Base-by-base conservation (phyloP, 1,284 basidiomycete genomes). In the Melanopsichium pennsylvanicum region DNA sequence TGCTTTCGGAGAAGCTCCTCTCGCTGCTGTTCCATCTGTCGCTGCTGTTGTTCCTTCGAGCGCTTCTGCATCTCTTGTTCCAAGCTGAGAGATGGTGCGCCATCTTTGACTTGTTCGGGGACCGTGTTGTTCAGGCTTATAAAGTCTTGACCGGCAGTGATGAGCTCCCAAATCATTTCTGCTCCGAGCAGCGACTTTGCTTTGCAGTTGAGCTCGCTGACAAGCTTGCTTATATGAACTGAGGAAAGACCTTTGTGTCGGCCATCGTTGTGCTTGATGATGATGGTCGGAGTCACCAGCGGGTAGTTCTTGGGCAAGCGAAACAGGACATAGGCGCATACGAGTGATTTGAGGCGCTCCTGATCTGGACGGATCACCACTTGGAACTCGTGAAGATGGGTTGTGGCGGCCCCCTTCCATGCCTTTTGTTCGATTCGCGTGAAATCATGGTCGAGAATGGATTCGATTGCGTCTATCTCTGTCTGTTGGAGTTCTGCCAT, bases 101-200 rank as follows among this genome's bases (percentile, higher is more conserved):
- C 56, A 23, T 71, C 56, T 43, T 62, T 62, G 48, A 51, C 52
- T 12, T 55, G 48, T 13, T 42, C 47, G 2, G 67, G 64, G 0
- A 62, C 56, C 2, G 46, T 40, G 35, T 76, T 76, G 61, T 77
- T 58, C 25, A 36, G 4, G 32, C 70, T 75, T 51, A 80, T 75
- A 16, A 59, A 79, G 25, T 80, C 78, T 40, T 78, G 76, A 3
- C 60, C 76, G 22, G 47, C 26, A 7, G 47, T 70, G 41, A 80
- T 74, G 26, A 81, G 67, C 57, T 82, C 81, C 74, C 79, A 82
- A 25, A 82, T 62, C 81, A 82, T 82, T 34, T 81, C 80, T 11
- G 74, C 64, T 18, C 79, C 80, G 4, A 80, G 36, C 13, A 79
- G 64, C 21, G 55, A 42, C 19, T 58, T 67, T n/a, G 78, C 74